phyloP scores from a whole-genome alignment of 257 asterid genomes.

The Solanum lignicaule region DNA sequence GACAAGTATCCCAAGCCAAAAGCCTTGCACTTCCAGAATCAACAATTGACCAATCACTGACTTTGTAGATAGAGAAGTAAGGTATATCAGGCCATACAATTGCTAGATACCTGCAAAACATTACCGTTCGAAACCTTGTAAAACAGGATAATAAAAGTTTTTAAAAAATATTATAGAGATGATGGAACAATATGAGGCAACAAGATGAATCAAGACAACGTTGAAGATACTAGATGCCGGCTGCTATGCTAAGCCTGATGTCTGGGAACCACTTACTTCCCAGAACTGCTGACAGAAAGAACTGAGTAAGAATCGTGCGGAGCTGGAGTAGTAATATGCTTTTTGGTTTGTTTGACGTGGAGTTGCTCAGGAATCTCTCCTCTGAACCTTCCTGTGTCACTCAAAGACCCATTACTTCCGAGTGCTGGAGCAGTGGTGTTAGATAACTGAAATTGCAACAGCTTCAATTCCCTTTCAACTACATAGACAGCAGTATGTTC shows the following conservation, averaged over 20 bases:
- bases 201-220: not conserved
- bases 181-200: not conserved
- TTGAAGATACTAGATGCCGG: not conserved
- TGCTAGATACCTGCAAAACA: conserved; percentile 70
- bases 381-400: conserved; percentile 73
- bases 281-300: conserved; percentile 97
- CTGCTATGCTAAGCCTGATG: not conserved
- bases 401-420: conserved; percentile 87
- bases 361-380: conserved; percentile 90
- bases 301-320: conserved; percentile 95
- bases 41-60: conserved; percentile 91
- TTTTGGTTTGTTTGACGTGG: conserved; percentile 80
- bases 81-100: conserved; percentile 99
- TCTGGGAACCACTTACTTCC: conserved; percentile 60
- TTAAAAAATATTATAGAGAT: not conserved
- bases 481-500: conserved; percentile 94
- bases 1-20: conserved; percentile 92
- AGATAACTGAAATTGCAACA: conserved; percentile 83
- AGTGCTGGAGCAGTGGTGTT: conserved; percentile 77
- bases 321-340: conserved; percentile 93
- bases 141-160: not conserved
- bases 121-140: conserved; percentile 2
- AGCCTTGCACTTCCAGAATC: conserved; percentile 99
- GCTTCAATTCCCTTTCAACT: conserved; percentile 81
- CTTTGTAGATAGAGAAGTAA: conserved; percentile 85